These are phyloP conservation scores for Melastoma candidum DNA, from an alignment of 441 rosid species.

Conservation along the genomic window DNA sequence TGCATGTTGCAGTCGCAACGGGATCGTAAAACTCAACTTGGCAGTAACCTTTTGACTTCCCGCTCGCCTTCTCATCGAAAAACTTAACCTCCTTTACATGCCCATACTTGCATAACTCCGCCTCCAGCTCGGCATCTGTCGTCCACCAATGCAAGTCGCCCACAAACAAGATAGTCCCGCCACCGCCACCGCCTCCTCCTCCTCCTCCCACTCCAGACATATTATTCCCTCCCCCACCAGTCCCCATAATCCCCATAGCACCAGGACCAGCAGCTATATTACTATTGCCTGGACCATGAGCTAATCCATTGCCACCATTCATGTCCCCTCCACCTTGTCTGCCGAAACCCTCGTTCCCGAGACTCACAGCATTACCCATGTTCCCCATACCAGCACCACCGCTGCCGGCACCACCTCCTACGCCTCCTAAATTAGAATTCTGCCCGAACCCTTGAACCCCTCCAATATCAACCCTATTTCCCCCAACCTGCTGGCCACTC, in stretches of 20 bases:
- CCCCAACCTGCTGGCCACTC: constrained; percentile 29
- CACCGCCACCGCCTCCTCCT: constrained; percentile 40
- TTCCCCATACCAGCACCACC: background rate
- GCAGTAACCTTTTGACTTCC: constrained; percentile 86
- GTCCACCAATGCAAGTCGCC: constrained; percentile 98
- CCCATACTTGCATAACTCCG: constrained; percentile 62
- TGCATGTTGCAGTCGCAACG: constrained; percentile 61
- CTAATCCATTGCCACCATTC: constrained; percentile 1
- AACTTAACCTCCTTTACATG: constrained; percentile 77
- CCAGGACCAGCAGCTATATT: constrained; percentile 18
- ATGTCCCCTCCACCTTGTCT: constrained; percentile 21
- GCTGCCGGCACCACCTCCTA: constrained; percentile 8
- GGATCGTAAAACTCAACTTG: constrained; percentile 85
- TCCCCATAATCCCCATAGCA: constrained; percentile 3
- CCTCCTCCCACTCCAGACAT: constrained; percentile 12
- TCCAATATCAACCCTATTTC: constrained; percentile 16
- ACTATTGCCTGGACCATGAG: constrained; percentile 25
- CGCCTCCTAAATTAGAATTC: constrained; percentile 16
- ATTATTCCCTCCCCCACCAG: constrained; percentile 11
- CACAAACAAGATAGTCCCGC: constrained; percentile 56
- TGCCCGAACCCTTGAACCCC: constrained; percentile 29
- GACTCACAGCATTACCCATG: constrained; percentile 1
- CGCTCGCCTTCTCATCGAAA: constrained; percentile 86
- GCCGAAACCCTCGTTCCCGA: constrained; percentile 28
- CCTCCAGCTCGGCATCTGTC: constrained; percentile 74